These are phyloP conservation scores for Lodderomyces elongisporus DNA, from an alignment of 1,139 yeast species.

Conservation along the genomic window DNA sequence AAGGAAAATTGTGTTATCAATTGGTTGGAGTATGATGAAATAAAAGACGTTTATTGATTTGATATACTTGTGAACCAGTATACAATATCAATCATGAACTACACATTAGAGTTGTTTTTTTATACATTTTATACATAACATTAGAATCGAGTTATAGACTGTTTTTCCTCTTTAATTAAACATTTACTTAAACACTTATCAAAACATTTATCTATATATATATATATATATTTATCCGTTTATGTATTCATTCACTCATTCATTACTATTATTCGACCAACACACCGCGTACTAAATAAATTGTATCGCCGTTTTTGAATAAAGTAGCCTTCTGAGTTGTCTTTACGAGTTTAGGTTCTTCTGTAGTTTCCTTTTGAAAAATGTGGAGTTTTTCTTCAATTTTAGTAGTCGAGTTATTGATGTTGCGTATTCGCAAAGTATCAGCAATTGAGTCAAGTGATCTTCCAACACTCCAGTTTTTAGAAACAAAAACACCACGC, in stretches of 20 bases:
- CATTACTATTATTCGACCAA: no score
- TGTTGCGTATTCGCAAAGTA: slow-evolving; percentile 48
- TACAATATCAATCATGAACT: no score
- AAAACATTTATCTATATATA: no score
- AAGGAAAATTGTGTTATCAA: slow-evolving; percentile 70
- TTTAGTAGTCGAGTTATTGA: slow-evolving; percentile 48
- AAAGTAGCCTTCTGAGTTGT: slow-evolving; percentile 14
- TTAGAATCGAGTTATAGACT: no score
- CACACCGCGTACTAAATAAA: slow-evolving; percentile 56
- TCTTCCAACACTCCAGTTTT: slow-evolving; percentile 73
- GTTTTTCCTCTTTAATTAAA: no score
- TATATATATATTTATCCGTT: not conserved
- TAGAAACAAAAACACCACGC: slow-evolving; percentile 48
- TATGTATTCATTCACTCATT: not conserved
- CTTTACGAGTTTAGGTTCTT: slow-evolving; percentile 19
- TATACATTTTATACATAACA: no score
- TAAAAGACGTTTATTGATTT: slow-evolving; percentile 10
- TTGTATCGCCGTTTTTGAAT: slow-evolving; percentile 45
- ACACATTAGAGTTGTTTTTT: no score
- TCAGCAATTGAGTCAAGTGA: slow-evolving; percentile 67
- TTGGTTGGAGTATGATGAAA: slow-evolving; percentile 53
- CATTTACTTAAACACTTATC: no score
- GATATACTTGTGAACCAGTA: no score
- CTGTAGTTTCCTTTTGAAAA: slow-evolving; percentile 28
- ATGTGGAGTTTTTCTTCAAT: slow-evolving; percentile 39